These are phyloP conservation scores for Gillenia trifoliata DNA, from an alignment of 306 rosid genomes.

Conservation along the genomic window DNA sequence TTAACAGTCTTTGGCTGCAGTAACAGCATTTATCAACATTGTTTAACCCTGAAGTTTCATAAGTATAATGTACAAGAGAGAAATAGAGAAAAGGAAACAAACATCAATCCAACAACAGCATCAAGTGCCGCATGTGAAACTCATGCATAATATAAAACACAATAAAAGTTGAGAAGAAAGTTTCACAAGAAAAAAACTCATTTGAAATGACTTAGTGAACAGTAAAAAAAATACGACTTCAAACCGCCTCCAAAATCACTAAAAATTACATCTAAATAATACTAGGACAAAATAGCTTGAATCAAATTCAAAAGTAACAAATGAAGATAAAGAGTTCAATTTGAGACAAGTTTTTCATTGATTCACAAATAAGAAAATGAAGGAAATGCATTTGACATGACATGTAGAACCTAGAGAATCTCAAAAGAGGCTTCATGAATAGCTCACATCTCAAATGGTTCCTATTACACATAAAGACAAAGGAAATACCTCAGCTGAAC, in stretches of 20 bases:
- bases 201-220: not conserved
- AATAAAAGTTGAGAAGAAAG: not conserved
- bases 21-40: conserved; percentile 18
- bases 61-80: not conserved
- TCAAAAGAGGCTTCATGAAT: not conserved
- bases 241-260: not conserved
- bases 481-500: conserved; percentile 62
- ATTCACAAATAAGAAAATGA: not conserved
- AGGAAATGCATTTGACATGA: not conserved
- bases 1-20: conserved; percentile 61
- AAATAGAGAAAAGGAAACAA: not conserved
- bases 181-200: not conserved
- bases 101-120: not conserved
- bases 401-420: not conserved
- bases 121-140: not conserved
- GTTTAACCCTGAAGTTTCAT: not conserved
- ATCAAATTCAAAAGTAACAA: not conserved
- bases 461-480: not conserved
- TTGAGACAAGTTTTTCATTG: not conserved
- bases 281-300: not conserved
- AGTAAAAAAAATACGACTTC: not conserved
- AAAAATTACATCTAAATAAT: not conserved
- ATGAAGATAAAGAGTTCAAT: not conserved
- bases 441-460: not conserved
- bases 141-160: not conserved